A percentile compares a stretch with the other conserved stretches of the same genome.
Evolutionary conservation across 805 yeast genomes (phyloP).

Genomic region (Suhomyces sp.): DNA sequence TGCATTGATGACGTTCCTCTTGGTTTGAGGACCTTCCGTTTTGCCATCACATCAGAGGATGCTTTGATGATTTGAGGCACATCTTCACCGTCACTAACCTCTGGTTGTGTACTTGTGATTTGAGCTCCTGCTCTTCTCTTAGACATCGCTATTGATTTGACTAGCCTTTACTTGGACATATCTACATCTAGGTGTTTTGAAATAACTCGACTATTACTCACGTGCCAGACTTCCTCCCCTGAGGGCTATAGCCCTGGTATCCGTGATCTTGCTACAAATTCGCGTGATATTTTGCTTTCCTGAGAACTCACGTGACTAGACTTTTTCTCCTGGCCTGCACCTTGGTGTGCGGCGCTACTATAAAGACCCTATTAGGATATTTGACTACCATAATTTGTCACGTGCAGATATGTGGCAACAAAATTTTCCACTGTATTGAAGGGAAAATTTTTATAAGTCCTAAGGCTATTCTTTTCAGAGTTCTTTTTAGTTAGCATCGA

Average conservation of each 20-base stretch:
- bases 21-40: conserved; percentile 67
- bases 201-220: background rate
- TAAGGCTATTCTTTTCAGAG: conserved; percentile 3
- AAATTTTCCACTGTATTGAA: background rate
- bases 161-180: background rate
- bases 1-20: conserved; percentile 23
- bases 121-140: conserved; percentile 71
- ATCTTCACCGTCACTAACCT: conserved; percentile 34
- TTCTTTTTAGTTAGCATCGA: conserved; percentile 23
- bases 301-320: conserved; percentile 3
- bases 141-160: conserved; percentile 42
- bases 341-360: conserved; percentile 1
- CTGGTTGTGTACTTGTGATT: conserved; percentile 50
- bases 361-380: background rate
- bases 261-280: background rate
- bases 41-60: conserved; percentile 59
- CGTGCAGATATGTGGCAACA: background rate
- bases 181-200: conserved; percentile 8
- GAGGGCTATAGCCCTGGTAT: conserved; percentile 12
- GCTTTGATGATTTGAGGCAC: conserved; percentile 45
- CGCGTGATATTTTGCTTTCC: too few relatives aligned
- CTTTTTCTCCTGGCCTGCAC: background rate
- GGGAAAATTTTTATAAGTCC: conserved; percentile 14
- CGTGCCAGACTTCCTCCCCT: background rate
- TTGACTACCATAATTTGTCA: background rate